Evolutionary conservation across 2,329 filamentous ascomycete species (phyloP).

Genomic region (Zymoseptoria crescenta): DNA sequence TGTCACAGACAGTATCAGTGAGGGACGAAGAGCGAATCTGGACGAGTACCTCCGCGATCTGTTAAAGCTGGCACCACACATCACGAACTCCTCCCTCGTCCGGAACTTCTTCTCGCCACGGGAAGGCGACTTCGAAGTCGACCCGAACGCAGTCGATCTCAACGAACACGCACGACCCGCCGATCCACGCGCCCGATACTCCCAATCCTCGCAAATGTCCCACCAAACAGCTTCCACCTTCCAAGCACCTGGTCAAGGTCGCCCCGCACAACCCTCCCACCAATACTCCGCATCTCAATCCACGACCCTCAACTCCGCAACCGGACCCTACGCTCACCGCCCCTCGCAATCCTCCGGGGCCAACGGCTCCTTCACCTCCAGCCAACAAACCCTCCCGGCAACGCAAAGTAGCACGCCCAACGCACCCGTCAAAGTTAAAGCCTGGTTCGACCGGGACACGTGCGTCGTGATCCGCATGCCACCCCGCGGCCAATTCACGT

Average conservation of each 20-base stretch:
- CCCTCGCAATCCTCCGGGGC: slow-evolving; percentile 10
- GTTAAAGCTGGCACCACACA: slow-evolving; percentile 72
- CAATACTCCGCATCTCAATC: slow-evolving; percentile 20
- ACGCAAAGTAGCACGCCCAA: slow-evolving; percentile 6
- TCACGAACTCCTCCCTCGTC: slow-evolving; percentile 74
- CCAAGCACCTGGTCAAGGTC: slow-evolving; percentile 16
- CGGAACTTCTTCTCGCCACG: slow-evolving; percentile 85
- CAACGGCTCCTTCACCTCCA: slow-evolving; percentile 4
- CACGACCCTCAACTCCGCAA: slow-evolving; percentile 1
- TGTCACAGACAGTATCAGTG: slow-evolving; percentile 95
- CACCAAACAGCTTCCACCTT: slow-evolving; percentile 14
- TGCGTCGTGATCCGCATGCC: slow-evolving; percentile 87
- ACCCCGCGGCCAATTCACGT: slow-evolving; percentile 58
- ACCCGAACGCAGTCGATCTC: slow-evolving; percentile 52
- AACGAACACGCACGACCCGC: slow-evolving; percentile 61
- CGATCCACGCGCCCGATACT: slow-evolving; percentile 54
- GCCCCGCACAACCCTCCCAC: slow-evolving; percentile 16
- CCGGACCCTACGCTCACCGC: slow-evolving; percentile 11
- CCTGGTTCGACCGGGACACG: slow-evolving; percentile 79
- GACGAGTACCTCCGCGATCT: slow-evolving; percentile 95
- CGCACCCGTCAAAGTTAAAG: slow-evolving; percentile 72
- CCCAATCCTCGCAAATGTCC: slow-evolving; percentile 25
- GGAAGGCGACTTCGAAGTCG: slow-evolving; percentile 88
- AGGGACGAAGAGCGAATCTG: slow-evolving; percentile 82
- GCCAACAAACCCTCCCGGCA: not conserved